A percentile compares a stretch with the other conserved stretches of the same genome.
Conservation (phyloP, 495 filamentous ascomycete species). For the Rusavskia elegans region DNA sequence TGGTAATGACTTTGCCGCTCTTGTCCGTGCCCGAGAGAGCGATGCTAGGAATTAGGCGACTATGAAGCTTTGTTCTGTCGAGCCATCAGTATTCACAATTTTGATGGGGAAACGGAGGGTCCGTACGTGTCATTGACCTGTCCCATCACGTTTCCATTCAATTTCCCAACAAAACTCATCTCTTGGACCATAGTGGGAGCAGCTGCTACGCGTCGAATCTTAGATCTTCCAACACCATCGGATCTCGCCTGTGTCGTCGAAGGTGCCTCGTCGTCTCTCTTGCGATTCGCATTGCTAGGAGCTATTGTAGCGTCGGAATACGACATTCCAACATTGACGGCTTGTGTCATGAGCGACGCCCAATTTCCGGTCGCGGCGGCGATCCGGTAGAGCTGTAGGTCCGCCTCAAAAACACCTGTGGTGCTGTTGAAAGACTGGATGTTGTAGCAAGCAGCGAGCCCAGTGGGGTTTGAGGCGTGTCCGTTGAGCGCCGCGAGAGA, state of each 20-base stretch:
- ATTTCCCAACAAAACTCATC: slow-evolving; percentile 37
- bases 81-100: neutral
- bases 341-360: slow-evolving; percentile 31
- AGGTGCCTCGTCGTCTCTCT: neutral
- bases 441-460: slow-evolving; percentile 69
- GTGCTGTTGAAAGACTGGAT: slow-evolving; percentile 42
- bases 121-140: slow-evolving; percentile 25
- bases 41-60: slow-evolving; percentile 46
- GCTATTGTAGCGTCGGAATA: slow-evolving; percentile 46
- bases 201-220: slow-evolving; percentile 5
- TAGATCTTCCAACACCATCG: neutral
- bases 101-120: no score
- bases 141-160: slow-evolving; percentile 27
- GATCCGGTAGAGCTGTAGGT: slow-evolving; percentile 51
- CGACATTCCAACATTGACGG: slow-evolving; percentile 40
- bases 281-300: slow-evolving; percentile 13
- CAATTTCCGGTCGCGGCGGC: slow-evolving; percentile 40
- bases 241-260: neutral
- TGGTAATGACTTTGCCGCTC: slow-evolving; percentile 30
- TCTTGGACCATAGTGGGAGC: slow-evolving; percentile 26
- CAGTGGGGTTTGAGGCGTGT: slow-evolving; percentile 37
- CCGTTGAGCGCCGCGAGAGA: slow-evolving; percentile 3
- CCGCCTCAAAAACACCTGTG: slow-evolving; percentile 53
- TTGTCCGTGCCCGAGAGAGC: slow-evolving; percentile 35
- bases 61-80: slow-evolving; percentile 17